Conservation (phyloP, 2,329 filamentous ascomycete genomes). For the Ascochyta clinopodiicola region DNA sequence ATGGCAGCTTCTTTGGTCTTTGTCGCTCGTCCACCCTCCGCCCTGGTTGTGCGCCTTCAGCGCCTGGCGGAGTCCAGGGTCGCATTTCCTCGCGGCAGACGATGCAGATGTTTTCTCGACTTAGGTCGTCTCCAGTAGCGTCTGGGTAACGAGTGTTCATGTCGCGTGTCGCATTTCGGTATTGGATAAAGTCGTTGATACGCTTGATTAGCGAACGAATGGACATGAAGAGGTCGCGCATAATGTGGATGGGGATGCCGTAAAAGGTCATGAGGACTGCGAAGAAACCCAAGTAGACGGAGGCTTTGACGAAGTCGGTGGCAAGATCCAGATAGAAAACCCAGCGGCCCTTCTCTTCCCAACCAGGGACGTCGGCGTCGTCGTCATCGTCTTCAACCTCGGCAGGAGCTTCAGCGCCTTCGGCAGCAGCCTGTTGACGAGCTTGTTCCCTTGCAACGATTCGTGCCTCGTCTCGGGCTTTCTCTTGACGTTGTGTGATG, state of each 20-base stretch:
- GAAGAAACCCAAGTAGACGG: slow-evolving; percentile 91
- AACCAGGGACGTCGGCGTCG: slow-evolving; percentile 92
- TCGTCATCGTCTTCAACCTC: slow-evolving; percentile 78
- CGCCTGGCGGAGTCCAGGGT: slow-evolving; percentile 68
- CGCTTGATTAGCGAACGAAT: slow-evolving; percentile 89
- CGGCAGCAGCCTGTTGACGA: slow-evolving; percentile 61
- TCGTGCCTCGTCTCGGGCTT: slow-evolving; percentile 58
- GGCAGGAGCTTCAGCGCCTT: slow-evolving; percentile 48
- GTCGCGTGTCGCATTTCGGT: slow-evolving; percentile 87
- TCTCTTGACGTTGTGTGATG: slow-evolving; percentile 77
- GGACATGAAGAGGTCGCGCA: slow-evolving; percentile 93
- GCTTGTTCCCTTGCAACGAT: slow-evolving; percentile 66
- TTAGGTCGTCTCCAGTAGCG: slow-evolving; percentile 84
- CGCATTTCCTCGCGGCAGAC: slow-evolving; percentile 97
- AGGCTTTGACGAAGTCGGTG: slow-evolving; percentile 88
- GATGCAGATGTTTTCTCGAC: slow-evolving; percentile 90
- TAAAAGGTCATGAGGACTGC: slow-evolving; percentile 92
- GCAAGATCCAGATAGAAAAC: slow-evolving; percentile 85
- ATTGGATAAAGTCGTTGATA: slow-evolving; percentile 85
- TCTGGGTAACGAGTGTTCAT: slow-evolving; percentile 93
- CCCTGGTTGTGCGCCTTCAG: slow-evolving; percentile 46
- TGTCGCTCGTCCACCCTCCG: slow-evolving; percentile 75
- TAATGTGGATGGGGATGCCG: slow-evolving; percentile 93
- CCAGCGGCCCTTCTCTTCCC: slow-evolving; percentile 95
- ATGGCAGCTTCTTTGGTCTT: slow-evolving; percentile 93